Evolutionary conservation across 805 yeast species (phyloP), one percentile per base, ranked within the genome.

Genomic region (Wickerhamomyces ciferrii): DNA sequence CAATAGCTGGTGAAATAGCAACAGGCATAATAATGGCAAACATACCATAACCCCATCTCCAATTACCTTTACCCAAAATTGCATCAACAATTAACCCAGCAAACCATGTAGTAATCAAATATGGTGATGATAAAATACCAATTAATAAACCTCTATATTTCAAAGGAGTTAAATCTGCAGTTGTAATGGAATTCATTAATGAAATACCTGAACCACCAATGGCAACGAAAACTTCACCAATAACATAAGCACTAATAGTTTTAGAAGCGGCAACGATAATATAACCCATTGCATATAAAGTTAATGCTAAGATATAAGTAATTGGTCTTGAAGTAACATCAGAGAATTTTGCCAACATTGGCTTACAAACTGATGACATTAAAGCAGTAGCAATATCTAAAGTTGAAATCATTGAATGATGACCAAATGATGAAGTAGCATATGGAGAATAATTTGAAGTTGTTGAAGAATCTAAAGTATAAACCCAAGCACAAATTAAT

Each of bases 1-100:
- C 43, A 24, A 66, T 56, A 17, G 64, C 64, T 31, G 72, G 72
- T 14, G 54, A 25, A 24, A 61, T 41, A 14, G 66, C 67, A 34
- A 62, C 62, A 3, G 78, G 77, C 48, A 66, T 60, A 17, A 74
- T 64, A 24, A 74, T 65, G 17, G 73, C 68, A 61, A 74, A 75
- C 56, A 72, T 64, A 41, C 75, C 77, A 52, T 68, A 72, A 29
- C 77, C 80, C 73, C 75, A 70, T 55, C 77, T 65, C 81, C 81
- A 76, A 20, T 66, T 65, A 23, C 49, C 45, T 17, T 49, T 50
- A 7, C 32, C 10, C 11, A 60, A 55, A 23, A 71, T 55, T 27
- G 59, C 58, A 5, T 50, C 50, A 8, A 55, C 68, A 49, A 67
- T 66, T 13, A 58, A 60, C 43, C 75, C 75, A 11, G 69, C 47